Evolutionary conservation across 139 green algal genomes (phyloP).

Genomic region (Chlorella sp.): DNA sequence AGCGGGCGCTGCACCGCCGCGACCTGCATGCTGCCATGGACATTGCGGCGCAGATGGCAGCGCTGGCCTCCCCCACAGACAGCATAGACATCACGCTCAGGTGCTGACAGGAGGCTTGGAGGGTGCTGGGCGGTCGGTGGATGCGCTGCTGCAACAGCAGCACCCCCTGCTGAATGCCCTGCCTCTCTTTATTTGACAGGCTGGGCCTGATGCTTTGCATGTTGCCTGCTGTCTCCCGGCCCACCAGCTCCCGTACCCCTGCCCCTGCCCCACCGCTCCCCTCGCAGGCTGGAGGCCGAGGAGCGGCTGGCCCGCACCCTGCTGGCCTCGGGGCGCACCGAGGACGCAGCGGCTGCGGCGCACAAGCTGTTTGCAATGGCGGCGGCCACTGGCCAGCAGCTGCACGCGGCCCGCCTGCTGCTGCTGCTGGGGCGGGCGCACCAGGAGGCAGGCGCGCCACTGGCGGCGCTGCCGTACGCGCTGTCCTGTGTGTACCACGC

Average conservation of each 20-base stretch:
- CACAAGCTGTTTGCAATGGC: constrained; percentile 34
- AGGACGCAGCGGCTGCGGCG: constrained; percentile 30
- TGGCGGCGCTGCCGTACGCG: constrained; percentile 55
- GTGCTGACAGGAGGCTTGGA: background rate
- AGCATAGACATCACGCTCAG: constrained; percentile 17
- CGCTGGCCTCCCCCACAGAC: constrained; percentile 48
- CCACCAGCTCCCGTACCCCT: background rate
- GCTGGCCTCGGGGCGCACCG: background rate
- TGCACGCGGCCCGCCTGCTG: constrained; percentile 46
- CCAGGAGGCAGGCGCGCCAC: constrained; percentile 39
- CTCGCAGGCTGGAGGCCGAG: constrained; percentile 38
- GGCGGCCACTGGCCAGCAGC: constrained; percentile 29
- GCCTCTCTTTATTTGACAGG: too few relatives aligned
- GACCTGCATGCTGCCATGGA: constrained; percentile 42
- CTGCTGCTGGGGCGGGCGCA: constrained; percentile 60
- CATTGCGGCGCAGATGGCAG: constrained; percentile 42
- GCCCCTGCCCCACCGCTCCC: background rate
- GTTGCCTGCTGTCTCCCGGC: too few relatives aligned
- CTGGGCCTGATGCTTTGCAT: too few relatives aligned
- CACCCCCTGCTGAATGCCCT: too few relatives aligned
- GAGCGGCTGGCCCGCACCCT: constrained; percentile 31
- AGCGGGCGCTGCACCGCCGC: constrained; percentile 44
- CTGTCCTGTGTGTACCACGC: constrained; percentile 42
- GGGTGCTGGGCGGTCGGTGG: too few relatives aligned
- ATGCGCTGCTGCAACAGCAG: too few relatives aligned